These are phyloP conservation scores for Amanita rimosa DNA, from an alignment of 768 basidiomycete genomes.

Conservation along the genomic window DNA sequence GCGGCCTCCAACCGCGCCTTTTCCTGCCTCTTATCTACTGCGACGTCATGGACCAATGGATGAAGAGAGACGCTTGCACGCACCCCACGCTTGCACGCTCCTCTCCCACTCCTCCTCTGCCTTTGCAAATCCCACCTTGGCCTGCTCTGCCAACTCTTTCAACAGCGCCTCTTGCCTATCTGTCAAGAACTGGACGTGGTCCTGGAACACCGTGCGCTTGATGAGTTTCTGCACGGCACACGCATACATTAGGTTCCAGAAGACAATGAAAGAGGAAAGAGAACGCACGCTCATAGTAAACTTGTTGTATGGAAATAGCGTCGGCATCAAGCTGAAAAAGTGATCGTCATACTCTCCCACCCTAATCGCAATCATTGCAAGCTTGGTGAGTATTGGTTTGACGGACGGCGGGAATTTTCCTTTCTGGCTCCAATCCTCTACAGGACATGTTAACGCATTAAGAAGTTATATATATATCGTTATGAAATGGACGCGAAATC, in stretches of 20 bases:
- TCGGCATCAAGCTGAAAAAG: slow-evolving; percentile 85
- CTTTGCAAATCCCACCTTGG: slow-evolving; percentile 54
- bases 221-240: slow-evolving; percentile 64
- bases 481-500: slow-evolving; percentile 1
- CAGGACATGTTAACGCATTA: neutral
- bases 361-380: slow-evolving; percentile 69
- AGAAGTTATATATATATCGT: neutral
- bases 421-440: slow-evolving; percentile 72
- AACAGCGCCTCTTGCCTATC: slow-evolving; percentile 63
- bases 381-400: slow-evolving; percentile 58
- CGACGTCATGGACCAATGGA: slow-evolving; percentile 1
- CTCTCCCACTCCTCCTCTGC: slow-evolving; percentile 73
- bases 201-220: slow-evolving; percentile 75
- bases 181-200: slow-evolving; percentile 56
- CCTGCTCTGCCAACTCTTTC: slow-evolving; percentile 45
- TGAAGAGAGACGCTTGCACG: neutral
- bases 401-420: slow-evolving; percentile 82
- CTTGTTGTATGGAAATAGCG: slow-evolving; percentile 86
- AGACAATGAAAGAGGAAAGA: neutral
- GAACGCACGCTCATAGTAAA: slow-evolving; percentile 79
- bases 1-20: slow-evolving; percentile 29
- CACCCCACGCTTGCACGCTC: slow-evolving; percentile 59
- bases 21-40: slow-evolving; percentile 44
- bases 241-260: neutral
- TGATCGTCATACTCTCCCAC: slow-evolving; percentile 88